Evolutionary conservation across 1,284 basidiomycete species (phyloP).

Genomic region (Fomitopsis pinicola): DNA sequence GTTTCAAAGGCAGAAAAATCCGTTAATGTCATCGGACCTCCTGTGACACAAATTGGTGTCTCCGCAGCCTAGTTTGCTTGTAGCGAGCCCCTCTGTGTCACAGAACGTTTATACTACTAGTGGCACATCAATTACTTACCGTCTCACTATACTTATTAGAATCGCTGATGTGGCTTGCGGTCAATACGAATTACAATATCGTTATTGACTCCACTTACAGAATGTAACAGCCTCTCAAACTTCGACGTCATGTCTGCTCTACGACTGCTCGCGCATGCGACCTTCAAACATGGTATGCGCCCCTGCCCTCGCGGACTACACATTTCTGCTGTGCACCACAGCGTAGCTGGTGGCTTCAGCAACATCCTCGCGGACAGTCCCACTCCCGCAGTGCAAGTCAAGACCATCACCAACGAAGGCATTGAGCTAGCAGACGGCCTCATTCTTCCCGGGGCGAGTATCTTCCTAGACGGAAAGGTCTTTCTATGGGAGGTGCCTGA

Average conservation of each 20-base stretch:
- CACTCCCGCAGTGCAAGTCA: constrained; percentile 68
- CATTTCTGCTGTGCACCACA: constrained; percentile 11
- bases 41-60: no score
- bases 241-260: background rate
- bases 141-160: no score
- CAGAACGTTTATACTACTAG: no score
- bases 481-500: constrained; percentile 87
- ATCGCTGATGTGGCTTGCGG: background rate
- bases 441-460: constrained; percentile 69
- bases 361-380: constrained; percentile 71
- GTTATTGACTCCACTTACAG: background rate
- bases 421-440: constrained; percentile 75
- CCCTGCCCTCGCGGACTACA: constrained; percentile 9
- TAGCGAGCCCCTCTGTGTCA: no score
- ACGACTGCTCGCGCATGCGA: background rate
- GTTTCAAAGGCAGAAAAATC: no score
- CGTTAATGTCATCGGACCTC: no score
- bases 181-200: background rate
- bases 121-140: no score
- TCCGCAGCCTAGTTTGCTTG: no score
- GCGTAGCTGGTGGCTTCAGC: constrained; percentile 34
- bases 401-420: constrained; percentile 53
- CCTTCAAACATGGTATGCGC: background rate
- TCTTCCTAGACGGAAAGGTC: constrained; percentile 84
- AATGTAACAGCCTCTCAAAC: no score